A percentile compares a stretch with the other conserved stretches of the same genome.
These are phyloP conservation scores for Sanguinoderma infundibulare DNA, from an alignment of 1,284 basidiomycete species.

Conservation along the genomic window DNA sequence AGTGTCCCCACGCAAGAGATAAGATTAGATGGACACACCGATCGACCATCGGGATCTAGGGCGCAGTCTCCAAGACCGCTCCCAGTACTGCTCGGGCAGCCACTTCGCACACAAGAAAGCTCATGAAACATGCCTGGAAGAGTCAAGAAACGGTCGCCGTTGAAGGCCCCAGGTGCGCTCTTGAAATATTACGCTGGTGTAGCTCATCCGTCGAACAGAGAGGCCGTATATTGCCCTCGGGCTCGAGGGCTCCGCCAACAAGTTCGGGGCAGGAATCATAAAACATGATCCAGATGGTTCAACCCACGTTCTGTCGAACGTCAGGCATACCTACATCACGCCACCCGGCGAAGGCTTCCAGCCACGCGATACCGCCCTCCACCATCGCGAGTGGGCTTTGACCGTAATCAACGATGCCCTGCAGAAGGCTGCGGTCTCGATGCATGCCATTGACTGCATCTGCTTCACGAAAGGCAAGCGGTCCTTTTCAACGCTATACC, in stretches of 20 bases:
- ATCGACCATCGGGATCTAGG: constrained; percentile 15
- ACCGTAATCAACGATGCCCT: constrained; percentile 85
- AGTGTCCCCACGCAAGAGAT: constrained; percentile 26
- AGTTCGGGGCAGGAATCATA: constrained; percentile 96
- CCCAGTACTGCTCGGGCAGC: neutral
- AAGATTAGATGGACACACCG: constrained; percentile 14
- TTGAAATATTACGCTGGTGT: neutral
- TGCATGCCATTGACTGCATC: constrained; percentile 90
- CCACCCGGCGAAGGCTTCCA: constrained; percentile 98
- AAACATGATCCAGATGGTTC: constrained; percentile 77
- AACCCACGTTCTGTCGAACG: constrained; percentile 76
- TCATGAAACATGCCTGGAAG: constrained; percentile 17
- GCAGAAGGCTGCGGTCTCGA: constrained; percentile 68
- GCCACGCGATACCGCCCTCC: constrained; percentile 92
- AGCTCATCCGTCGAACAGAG: constrained; percentile 43
- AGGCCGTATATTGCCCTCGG: constrained; percentile 78
- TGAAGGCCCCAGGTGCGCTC: constrained; percentile 32
- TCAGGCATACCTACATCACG: constrained; percentile 98
- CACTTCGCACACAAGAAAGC: too few relatives aligned
- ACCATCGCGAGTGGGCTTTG: constrained; percentile 94
- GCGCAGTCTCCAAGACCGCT: constrained; percentile 5
- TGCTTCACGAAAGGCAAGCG: constrained; percentile 92
- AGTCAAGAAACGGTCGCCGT: constrained; percentile 34
- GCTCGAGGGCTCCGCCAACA: constrained; percentile 96
- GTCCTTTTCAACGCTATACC: neutral